Evolutionary conservation across 2,329 filamentous ascomycete species (phyloP).

Genomic region (Ustulina deusta): DNA sequence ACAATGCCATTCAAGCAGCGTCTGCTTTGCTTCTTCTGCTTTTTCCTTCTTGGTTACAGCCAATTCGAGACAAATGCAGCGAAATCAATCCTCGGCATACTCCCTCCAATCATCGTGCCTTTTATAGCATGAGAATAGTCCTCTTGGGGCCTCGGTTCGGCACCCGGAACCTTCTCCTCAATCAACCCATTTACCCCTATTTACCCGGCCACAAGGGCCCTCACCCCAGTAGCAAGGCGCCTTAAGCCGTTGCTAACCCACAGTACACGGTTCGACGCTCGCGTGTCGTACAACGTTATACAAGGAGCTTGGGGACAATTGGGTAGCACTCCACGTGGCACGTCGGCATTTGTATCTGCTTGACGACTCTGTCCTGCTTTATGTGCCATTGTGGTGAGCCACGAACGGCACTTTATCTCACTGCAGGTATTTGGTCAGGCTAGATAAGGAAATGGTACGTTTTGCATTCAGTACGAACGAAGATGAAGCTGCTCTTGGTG

Average conservation of each 20-base stretch:
- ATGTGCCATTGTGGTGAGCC: too few species aligned
- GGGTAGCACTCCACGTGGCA: neutral
- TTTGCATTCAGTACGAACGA: too few species aligned
- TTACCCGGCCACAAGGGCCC: slow-evolving; percentile 50
- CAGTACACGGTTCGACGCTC: neutral
- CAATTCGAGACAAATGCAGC: neutral
- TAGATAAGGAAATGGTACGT: too few species aligned
- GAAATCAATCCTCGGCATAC: neutral
- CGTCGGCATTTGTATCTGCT: neutral
- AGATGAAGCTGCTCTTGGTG: too few species aligned
- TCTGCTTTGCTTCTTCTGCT: neutral
- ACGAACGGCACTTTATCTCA: too few species aligned
- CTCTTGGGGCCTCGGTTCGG: neutral
- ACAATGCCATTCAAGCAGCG: neutral
- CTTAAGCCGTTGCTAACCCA: too few species aligned
- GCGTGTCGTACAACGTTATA: neutral
- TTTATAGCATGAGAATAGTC: slow-evolving; percentile 22
- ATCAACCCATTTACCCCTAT: slow-evolving; percentile 54
- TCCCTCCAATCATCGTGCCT: neutral
- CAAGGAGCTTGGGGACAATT: neutral
- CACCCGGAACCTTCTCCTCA: slow-evolving; percentile 20
- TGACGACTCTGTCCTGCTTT: neutral
- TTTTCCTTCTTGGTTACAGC: slow-evolving; percentile 2
- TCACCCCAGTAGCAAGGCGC: slow-evolving; percentile 37
- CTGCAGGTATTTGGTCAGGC: too few species aligned